phyloP scores from a whole-genome alignment of 352 stramenopile species.

The Phytophthora sansomeana region DNA sequence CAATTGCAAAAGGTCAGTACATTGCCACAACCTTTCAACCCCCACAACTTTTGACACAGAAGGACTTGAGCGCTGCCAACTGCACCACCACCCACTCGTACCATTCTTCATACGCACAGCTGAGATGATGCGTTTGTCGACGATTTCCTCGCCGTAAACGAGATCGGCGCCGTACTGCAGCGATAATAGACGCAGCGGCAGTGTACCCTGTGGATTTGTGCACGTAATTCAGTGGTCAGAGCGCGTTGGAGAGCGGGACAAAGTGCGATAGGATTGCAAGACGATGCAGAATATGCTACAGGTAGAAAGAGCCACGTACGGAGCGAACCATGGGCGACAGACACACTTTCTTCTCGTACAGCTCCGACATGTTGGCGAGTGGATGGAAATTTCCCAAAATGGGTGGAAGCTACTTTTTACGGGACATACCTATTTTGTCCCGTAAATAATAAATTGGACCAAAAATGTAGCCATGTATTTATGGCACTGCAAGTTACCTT shows the following conservation, averaged over 20 bases:
- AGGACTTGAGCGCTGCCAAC: neutral
- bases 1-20: slow-evolving; percentile 8
- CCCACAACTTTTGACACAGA: slow-evolving; percentile 2
- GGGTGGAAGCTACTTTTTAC: neutral
- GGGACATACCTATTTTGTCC: neutral
- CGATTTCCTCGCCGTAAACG: slow-evolving; percentile 96
- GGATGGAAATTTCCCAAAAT: slow-evolving; percentile 15
- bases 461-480: slow-evolving; percentile 2
- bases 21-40: neutral
- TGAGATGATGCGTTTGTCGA: slow-evolving; percentile 93
- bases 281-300: neutral
- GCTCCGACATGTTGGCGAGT: slow-evolving; percentile 46
- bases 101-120: slow-evolving; percentile 88
- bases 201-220: slow-evolving; percentile 73
- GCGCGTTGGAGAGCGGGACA: slow-evolving; percentile 1
- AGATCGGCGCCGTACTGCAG: slow-evolving; percentile 93
- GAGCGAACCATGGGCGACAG: slow-evolving; percentile 96
- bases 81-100: slow-evolving; percentile 21
- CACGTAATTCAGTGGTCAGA: slow-evolving; percentile 10
- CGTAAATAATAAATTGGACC: neutral
- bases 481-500: neutral
- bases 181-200: slow-evolving; percentile 91
- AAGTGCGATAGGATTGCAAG: slow-evolving; percentile 7
- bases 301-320: slow-evolving; percentile 45
- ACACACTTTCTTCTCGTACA: slow-evolving; percentile 83